Evolutionary conservation across 208 protist genomes (phyloP), one percentile per base, ranked within the genome.

Genomic region (Endotrypanum monterogeii): DNA sequence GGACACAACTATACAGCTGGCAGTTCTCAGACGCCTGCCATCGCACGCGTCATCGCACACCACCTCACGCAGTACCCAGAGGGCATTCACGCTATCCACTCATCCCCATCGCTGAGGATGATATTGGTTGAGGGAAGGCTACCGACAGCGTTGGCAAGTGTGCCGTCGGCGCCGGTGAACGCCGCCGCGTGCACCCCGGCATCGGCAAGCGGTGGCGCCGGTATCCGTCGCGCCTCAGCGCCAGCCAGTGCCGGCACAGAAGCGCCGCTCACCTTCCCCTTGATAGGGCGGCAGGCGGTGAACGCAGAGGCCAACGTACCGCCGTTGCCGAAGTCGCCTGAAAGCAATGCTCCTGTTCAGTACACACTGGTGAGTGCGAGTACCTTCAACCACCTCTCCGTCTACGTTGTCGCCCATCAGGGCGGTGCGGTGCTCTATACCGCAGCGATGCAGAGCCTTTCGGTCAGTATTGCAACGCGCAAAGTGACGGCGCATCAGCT

Each of bases 381-480:
- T 77, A 94, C 83, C 28, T 96, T 88, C 79, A 94, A 90, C 80
- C 92, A 96, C 78, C 77, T 96, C 57, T 87, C 83, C 35, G 55
- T 88, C 6, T 93, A 94, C 77, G 71, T 89, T 28, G 78, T 91
- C 7, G 81, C 82, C 23, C 92, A 96, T 60, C 92, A 96, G 61
- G 85, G 89, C 55, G 84, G 87, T 32, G 68, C 72, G 25, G 20
- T 96, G 41, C 72, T 94, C 14, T 83, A 83, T 74, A 76, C 65
- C 18, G 81, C 85, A 30, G 88, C 92, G 14, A 39, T 94, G 74
- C 89, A 92, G 71, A 94, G 87, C 46, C 67, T 94, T 50, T 85
- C 80, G 5, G 84, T 84, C 44, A 89, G 88, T 41, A 86, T 92
- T 41, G 73, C 77, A 1, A 89, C 88, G 32, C 86, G 88, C 46